phyloP scores from a whole-genome alignment of 345 rosid genomes.

The Boechera retrofracta region DNA sequence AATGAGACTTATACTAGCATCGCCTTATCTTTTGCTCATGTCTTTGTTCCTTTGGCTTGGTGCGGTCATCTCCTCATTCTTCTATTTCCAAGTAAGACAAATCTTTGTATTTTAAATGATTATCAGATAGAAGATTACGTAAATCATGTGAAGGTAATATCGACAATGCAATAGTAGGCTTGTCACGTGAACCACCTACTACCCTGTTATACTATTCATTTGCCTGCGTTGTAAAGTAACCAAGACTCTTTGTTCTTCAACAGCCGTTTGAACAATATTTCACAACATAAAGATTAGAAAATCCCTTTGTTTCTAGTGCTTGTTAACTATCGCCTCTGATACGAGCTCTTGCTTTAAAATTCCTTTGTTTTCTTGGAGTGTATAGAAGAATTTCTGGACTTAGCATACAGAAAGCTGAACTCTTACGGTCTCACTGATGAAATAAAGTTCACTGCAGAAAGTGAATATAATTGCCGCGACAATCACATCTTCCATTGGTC shows the following conservation, averaged over 20 bases:
- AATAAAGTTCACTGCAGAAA: conserved; percentile 60
- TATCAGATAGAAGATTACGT: background rate
- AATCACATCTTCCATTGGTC: conserved; percentile 71
- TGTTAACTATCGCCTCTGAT: background rate
- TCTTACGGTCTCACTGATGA: conserved; percentile 19
- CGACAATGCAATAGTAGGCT: background rate
- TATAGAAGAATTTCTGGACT: background rate
- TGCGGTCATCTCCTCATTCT: conserved; percentile 93
- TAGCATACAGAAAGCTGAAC: conserved; percentile 9
- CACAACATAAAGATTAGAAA: background rate
- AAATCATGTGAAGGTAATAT: background rate
- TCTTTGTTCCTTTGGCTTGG: conserved; percentile 93
- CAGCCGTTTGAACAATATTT: conserved; percentile 12
- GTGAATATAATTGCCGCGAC: conserved; percentile 83
- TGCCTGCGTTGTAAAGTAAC: background rate
- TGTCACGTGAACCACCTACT: conserved; percentile 13
- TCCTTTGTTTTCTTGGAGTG: background rate
- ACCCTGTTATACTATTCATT: background rate
- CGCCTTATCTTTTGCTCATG: conserved; percentile 75
- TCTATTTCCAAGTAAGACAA: conserved; percentile 85
- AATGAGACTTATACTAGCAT: conserved; percentile 72
- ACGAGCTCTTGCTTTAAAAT: background rate
- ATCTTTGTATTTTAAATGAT: background rate
- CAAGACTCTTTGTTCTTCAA: conserved; percentile 3
- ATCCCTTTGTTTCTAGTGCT: background rate